A percentile compares a stretch with the other conserved stretches of the same genome.
Evolutionary conservation across 257 asterid species (phyloP).

Genomic region (Rubia yunnanensis): DNA sequence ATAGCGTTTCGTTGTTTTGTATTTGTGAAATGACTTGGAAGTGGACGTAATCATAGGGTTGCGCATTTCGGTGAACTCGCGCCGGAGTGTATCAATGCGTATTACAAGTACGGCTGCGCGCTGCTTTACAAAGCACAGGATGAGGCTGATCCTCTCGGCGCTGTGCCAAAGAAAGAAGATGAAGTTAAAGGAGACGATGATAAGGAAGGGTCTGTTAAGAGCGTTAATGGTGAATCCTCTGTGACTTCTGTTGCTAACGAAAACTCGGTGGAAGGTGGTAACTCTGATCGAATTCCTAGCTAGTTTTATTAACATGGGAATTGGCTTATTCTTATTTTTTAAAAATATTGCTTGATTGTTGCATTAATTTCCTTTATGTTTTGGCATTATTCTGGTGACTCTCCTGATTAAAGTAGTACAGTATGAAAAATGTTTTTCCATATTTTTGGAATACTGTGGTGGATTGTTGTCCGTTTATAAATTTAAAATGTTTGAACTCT

Average conservation of each 20-base stretch:
- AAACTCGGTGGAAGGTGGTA: slow-evolving; percentile 34
- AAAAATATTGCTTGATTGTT: background rate
- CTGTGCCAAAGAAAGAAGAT: slow-evolving; percentile 65
- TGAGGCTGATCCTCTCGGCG: slow-evolving; percentile 84
- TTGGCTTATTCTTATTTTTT: background rate
- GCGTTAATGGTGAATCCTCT: slow-evolving; percentile 50
- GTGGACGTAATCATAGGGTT: slow-evolving; percentile 33
- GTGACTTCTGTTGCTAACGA: slow-evolving; percentile 43
- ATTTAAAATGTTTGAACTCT: background rate
- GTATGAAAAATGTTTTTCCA: background rate
- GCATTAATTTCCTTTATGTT: background rate
- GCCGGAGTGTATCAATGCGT: slow-evolving; percentile 72
- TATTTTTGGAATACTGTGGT: background rate
- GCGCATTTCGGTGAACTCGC: slow-evolving; percentile 81
- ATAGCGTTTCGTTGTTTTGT: background rate
- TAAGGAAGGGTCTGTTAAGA: slow-evolving; percentile 44
- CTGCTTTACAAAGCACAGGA: slow-evolving; percentile 74
- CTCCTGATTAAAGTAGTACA: background rate
- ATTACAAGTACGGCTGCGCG: slow-evolving; percentile 71
- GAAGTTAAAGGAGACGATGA: slow-evolving; percentile 45
- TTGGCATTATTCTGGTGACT: background rate
- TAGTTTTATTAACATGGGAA: background rate
- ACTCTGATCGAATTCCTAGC: slow-evolving; percentile 11
- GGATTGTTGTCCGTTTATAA: background rate
- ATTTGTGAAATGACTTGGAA: background rate